Evolutionary conservation across 2,329 filamentous ascomycete species (phyloP), one percentile per base, ranked within the genome.

Genomic region (Trichoderma brevicompactum): DNA sequence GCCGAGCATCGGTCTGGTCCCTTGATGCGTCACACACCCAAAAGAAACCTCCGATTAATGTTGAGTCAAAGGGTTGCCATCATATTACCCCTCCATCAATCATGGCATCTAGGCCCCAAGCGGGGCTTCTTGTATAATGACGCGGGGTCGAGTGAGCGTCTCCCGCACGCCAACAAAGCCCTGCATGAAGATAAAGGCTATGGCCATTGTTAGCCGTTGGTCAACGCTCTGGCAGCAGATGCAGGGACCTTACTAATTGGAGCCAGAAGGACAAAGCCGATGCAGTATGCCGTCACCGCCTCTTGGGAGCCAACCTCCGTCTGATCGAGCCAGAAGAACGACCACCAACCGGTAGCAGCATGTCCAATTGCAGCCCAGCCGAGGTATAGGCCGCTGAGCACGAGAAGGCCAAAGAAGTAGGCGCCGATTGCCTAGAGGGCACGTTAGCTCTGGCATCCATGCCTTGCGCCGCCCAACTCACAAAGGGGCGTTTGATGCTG

Each of bases 271-370:
- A 84, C 71, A 66, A 85, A 85, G 7, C 76, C 78, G 49, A 79
- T 73, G 62, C 77, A 79, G 66, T 81, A 81, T 6, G 78, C 77
- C 44, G 79, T 74, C 19, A 83, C 79, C 15, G 80, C 79, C 68
- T 80, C 79, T 44, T 78, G 74, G 34, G 77, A 78, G 52, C 79
- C 79, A 68, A 82, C 78, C 62, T 79, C 71, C 6, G 75, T 71
- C 59, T 79, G 76, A 68, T 85, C 80, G 60, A 85, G 75, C 79
- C 83, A 85, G 73, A 83, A 85, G 68, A 83, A 83, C 9, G 83
- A 75, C 64, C 74, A 78, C 58, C 78, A 77, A 40, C 79, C 79
- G 1, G 82, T 85, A 59, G 80, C 60, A 32, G 78, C 71, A 68
- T 79, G 79, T 28, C 83, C 83, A 53, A 84, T 72, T 9, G 75